phyloP scores from a whole-genome alignment of 176 grass and related monocot species.

The Neostapfia colusana region DNA sequence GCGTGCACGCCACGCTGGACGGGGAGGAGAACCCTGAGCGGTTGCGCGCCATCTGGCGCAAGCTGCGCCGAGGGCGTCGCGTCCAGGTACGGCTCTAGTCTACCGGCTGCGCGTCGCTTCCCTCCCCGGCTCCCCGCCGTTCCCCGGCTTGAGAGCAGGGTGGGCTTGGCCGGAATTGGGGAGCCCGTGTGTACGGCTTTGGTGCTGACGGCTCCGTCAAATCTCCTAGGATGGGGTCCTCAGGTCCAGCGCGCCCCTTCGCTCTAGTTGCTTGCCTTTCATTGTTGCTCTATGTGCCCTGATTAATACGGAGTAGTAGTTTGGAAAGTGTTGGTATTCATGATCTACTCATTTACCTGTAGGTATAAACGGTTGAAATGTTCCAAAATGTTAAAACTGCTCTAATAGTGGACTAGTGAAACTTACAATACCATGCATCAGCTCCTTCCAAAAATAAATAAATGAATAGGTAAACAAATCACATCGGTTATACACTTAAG shows the following conservation, averaged over 20 bases:
- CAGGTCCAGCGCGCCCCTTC: background rate
- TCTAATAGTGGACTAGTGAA: background rate
- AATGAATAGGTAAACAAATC: background rate
- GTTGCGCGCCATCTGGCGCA: conserved; percentile 76
- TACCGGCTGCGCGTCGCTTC: background rate
- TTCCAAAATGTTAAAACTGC: background rate
- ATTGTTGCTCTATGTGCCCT: background rate
- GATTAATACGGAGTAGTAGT: background rate
- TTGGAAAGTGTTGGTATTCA: background rate
- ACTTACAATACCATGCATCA: background rate
- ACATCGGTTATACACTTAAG: background rate
- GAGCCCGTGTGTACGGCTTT: background rate
- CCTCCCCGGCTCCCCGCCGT: background rate
- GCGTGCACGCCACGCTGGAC: conserved; percentile 68
- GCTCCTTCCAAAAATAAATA: background rate
- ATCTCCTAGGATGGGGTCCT: background rate
- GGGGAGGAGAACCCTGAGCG: conserved; percentile 78
- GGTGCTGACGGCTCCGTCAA: background rate
- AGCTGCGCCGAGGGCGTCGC: conserved; percentile 68
- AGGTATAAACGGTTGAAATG: background rate
- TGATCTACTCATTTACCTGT: background rate
- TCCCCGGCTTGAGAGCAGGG: background rate
- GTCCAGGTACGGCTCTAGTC: conserved; percentile 44
- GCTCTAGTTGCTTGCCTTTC: background rate
- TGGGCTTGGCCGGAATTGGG: background rate